Conservation (phyloP, 225 moss, liverwort and hornwort species). For the Sphagnum tenellum region DNA sequence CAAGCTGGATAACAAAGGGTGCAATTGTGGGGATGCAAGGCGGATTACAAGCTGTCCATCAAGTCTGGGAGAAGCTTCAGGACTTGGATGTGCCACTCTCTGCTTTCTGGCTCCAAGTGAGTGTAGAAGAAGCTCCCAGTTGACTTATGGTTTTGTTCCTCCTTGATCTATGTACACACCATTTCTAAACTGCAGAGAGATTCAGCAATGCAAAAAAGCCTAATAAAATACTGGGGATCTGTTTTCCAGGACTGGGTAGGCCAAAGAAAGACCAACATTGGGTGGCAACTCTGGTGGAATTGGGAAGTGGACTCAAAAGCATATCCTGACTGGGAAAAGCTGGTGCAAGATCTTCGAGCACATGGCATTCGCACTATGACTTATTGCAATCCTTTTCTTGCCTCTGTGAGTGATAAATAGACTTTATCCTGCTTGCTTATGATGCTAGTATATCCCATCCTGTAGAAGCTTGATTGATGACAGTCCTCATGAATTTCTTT, state of each 20-base stretch:
- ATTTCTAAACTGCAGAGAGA: too few relatives aligned
- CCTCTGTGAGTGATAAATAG: conserved; percentile 24
- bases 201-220: too few relatives aligned
- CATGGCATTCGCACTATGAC: conserved; percentile 69
- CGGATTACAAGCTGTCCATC: conserved; percentile 42
- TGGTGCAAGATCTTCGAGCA: conserved; percentile 37
- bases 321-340: conserved; percentile 61
- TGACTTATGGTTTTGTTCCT: too few relatives aligned
- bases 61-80: conserved; percentile 56
- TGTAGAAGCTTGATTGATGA: too few relatives aligned
- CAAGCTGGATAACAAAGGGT: conserved; percentile 67
- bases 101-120: conserved; percentile 91
- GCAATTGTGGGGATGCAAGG: conserved; percentile 91
- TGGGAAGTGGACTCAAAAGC: conserved; percentile 83
- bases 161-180: too few relatives aligned
- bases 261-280: conserved; percentile 74
- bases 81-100: conserved; percentile 63
- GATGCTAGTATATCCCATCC: too few relatives aligned
- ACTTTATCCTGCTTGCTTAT: too few relatives aligned
- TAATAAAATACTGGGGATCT: too few relatives aligned
- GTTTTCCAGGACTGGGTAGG: conserved; percentile 77
- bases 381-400: conserved; percentile 72
- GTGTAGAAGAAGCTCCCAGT: not conserved
- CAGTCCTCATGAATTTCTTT: too few relatives aligned
- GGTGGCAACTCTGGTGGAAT: conserved; percentile 98